Evolutionary conservation across 495 filamentous ascomycete genomes (phyloP).

Genomic region (Astrothelium macrocarpum): DNA sequence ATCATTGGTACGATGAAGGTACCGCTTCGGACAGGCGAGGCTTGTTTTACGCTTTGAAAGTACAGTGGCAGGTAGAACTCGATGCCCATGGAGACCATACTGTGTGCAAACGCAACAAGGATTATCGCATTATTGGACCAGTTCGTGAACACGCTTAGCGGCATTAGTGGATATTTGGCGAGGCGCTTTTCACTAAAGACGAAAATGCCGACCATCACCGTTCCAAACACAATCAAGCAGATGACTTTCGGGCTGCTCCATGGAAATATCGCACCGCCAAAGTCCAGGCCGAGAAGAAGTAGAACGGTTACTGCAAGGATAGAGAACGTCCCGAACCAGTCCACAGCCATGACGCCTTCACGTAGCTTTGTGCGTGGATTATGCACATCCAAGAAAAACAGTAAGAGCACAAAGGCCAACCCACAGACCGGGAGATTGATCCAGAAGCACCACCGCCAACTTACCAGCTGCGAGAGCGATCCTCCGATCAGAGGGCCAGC

Average conservation of each 20-base stretch:
- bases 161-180: conserved; percentile 32
- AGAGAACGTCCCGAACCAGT: conserved; percentile 40
- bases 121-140: conserved; percentile 32
- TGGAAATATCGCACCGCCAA: conserved; percentile 30
- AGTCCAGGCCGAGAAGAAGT: conserved; percentile 32
- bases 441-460: conserved; percentile 65
- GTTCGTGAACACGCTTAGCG: conserved; percentile 25
- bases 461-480: conserved; percentile 49
- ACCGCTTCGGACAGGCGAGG: conserved; percentile 44
- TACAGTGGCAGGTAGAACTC: conserved; percentile 53
- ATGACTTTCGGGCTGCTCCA: conserved; percentile 32
- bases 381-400: conserved; percentile 50
- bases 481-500: conserved; percentile 63
- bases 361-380: conserved; percentile 46
- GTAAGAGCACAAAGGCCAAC: conserved; percentile 45
- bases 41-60: conserved; percentile 44
- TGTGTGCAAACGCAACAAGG: conserved; percentile 36
- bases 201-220: conserved; percentile 26
- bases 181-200: conserved; percentile 28
- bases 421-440: conserved; percentile 59
- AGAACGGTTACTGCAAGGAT: conserved; percentile 29
- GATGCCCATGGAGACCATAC: conserved; percentile 43
- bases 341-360: conserved; percentile 40
- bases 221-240: conserved; percentile 32
- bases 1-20: conserved; percentile 44